Base-by-base conservation (phyloP, 2,329 filamentous ascomycete species). In the Aspergillus viridinutans region DNA sequence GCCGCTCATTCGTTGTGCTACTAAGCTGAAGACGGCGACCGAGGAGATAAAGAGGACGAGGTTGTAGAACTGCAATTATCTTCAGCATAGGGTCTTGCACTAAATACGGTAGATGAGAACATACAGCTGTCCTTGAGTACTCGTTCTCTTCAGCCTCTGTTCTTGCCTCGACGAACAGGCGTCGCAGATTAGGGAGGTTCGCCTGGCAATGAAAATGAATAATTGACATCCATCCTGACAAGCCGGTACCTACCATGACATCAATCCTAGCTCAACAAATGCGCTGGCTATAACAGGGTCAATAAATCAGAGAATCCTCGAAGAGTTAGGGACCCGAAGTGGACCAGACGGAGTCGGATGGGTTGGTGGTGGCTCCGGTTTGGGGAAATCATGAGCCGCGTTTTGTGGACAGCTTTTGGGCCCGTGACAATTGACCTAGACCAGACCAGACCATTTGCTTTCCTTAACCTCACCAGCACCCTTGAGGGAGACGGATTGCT, bases 31-130 rank as follows among this genome's bases (percentile, higher is more conserved):
- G 58, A 96, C 86, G 7, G 93, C 92, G 25, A 99, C 90, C 0
- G 94, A 97, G 25, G 92, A 94, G 81, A 99, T 93, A 78, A 97
- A 99, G 2, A 97, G 80, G 1, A 97, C 92, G 0, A 96, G 85
- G 69, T 99, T 97, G 77, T 99, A 99, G 74, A 99, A 99, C 94
- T 74, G 50, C 23, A 14, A 17, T 8, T n/a, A 6, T 9, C 21
- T 38, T 69, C 35, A 67, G 58, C 12, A 29, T 21, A 45, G n/a
- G 3, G 21, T 12, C n/a, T 40, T 9, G 3, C 35, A 48, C 8
- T 29, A 23, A 9, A 10, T 17, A 28, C 3, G 7, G 32, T 14
- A 25, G 14, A 23, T 32, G 55, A 56, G 55, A 43, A 76, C 89
- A 70, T 78, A 97, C 94, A 53, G 94, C 94, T 75, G 88, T 95